A percentile compares a stretch with the other conserved stretches of the same genome.
Evolutionary conservation across 225 moss, liverwort and hornwort species (phyloP).

Genomic region (Bryum argenteum): DNA sequence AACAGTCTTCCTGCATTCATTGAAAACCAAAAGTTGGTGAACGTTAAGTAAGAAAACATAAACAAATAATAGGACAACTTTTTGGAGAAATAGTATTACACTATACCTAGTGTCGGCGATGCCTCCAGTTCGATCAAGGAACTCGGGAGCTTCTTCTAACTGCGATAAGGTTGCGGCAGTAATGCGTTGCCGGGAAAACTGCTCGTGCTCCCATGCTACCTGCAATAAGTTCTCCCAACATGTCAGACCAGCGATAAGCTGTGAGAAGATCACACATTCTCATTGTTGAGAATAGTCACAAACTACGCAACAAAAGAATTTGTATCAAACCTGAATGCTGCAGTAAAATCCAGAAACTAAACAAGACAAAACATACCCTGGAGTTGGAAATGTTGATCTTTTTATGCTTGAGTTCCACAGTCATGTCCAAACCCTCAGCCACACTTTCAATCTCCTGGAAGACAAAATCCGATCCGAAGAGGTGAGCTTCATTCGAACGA

Average conservation of each 20-base stretch:
- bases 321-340: not conserved
- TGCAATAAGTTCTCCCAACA: constrained; percentile 33
- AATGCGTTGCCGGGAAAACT: constrained; percentile 94
- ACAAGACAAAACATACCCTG: constrained; percentile 54
- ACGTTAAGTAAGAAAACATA: constrained; percentile 12
- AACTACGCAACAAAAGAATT: not conserved
- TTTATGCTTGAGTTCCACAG: constrained; percentile 83
- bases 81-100: constrained; percentile 1
- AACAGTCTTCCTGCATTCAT: constrained; percentile 64
- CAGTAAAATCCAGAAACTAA: not conserved
- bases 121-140: constrained; percentile 79
- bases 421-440: constrained; percentile 58
- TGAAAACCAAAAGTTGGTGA: constrained; percentile 5
- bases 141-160: constrained; percentile 72
- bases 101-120: constrained; percentile 84
- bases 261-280: not conserved
- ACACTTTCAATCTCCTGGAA: constrained; percentile 71
- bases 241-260: not conserved
- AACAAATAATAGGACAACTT: not conserved
- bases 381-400: constrained; percentile 97
- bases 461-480: constrained; percentile 1
- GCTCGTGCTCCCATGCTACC: constrained; percentile 99
- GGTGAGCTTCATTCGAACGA: not conserved
- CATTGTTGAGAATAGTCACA: not conserved
- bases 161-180: constrained; percentile 91